These are phyloP conservation scores for Gamsiella multidivaricata DNA, from an alignment of 192 early-diverging fungal genomes.

Conservation along the genomic window DNA sequence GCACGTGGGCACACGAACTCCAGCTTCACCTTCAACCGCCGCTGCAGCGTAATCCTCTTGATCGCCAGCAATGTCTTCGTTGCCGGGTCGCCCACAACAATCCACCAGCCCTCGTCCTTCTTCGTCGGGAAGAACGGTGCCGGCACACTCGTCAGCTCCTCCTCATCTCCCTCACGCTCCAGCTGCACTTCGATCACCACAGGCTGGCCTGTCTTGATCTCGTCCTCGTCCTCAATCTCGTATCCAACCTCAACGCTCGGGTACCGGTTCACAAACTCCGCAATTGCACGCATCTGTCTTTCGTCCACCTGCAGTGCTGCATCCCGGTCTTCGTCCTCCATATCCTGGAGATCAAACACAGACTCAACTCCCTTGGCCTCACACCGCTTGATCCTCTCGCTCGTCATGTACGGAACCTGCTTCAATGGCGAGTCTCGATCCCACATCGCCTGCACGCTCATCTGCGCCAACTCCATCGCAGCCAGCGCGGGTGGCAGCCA, in stretches of 20 bases:
- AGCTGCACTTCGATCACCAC: conserved; percentile 77
- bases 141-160: conserved; percentile 81
- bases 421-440: conserved; percentile 90
- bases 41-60: conserved; percentile 83
- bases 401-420: conserved; percentile 90
- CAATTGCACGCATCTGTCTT: conserved; percentile 81
- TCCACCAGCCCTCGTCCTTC: conserved; percentile 98
- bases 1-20: conserved; percentile 82
- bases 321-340: conserved; percentile 88
- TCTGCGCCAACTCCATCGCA: conserved; percentile 97
- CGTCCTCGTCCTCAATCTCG: conserved; percentile 72
- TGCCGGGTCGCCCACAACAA: conserved; percentile 87
- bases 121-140: conserved; percentile 92
- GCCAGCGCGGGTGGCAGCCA: conserved; percentile 91
- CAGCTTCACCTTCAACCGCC: conserved; percentile 71
- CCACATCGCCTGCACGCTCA: conserved; percentile 98
- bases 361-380: conserved; percentile 78
- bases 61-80: conserved; percentile 87
- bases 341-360: conserved; percentile 95
- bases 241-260: conserved; percentile 90
- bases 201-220: conserved; percentile 69
- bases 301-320: conserved; percentile 71
- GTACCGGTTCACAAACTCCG: conserved; percentile 89
- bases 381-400: conserved; percentile 76
- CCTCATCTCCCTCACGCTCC: conserved; percentile 87